Conservation (phyloP, 2,329 filamentous ascomycete genomes). For the Neonectria magnoliae region DNA sequence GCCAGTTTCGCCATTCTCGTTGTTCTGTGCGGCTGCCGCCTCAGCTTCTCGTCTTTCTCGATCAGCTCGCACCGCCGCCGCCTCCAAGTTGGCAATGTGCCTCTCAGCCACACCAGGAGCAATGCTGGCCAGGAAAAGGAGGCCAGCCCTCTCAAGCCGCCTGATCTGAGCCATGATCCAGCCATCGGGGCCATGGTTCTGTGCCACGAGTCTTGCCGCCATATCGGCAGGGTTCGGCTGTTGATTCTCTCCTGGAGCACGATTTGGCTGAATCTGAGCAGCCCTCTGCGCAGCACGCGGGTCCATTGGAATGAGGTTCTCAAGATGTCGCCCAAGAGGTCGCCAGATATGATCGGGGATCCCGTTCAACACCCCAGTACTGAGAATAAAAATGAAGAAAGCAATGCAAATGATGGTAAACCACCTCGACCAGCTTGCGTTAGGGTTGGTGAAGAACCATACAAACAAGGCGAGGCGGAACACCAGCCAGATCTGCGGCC, state of each 20-base stretch:
- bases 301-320: conserved; percentile 66
- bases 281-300: conserved; percentile 36
- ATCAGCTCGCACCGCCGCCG: conserved; percentile 58
- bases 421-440: conserved; percentile 69
- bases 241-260: conserved; percentile 32
- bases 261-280: conserved; percentile 39
- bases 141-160: conserved; percentile 66
- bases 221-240: conserved; percentile 59
- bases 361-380: conserved; percentile 67
- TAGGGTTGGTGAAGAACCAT: conserved; percentile 71
- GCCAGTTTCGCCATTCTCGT: conserved; percentile 20
- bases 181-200: conserved; percentile 43
- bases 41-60: conserved; percentile 56
- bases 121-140: conserved; percentile 73
- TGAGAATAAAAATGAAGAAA: conserved; percentile 65
- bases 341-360: conserved; percentile 64
- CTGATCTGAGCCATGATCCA: conserved; percentile 56
- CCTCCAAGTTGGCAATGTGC: conserved; percentile 69
- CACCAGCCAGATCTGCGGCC: conserved; percentile 71
- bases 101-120: conserved; percentile 73
- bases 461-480: conserved; percentile 68
- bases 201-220: conserved; percentile 64
- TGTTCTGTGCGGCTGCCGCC: conserved; percentile 44
- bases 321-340: conserved; percentile 67
- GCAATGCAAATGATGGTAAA: conserved; percentile 64